Evolutionary conservation across 805 yeast genomes (phyloP).

Genomic region (Spathaspora girioi): DNA sequence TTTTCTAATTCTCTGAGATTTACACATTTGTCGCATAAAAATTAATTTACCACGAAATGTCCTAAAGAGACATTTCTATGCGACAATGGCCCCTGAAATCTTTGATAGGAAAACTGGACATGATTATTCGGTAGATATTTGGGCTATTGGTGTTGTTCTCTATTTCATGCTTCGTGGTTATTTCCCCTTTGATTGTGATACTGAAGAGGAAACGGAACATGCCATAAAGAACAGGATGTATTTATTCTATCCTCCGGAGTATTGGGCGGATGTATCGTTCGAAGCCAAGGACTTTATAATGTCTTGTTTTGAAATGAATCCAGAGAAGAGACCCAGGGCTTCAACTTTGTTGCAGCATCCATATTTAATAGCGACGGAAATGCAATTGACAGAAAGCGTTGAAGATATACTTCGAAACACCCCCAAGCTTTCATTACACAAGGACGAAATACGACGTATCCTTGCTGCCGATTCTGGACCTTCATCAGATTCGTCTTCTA

Average conservation of each 20-base stretch:
- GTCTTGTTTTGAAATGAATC: conserved; percentile 48
- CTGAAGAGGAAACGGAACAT: conserved; percentile 61
- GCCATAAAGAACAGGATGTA: conserved; percentile 61
- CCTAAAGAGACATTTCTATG: no score
- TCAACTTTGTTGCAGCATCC: conserved; percentile 44
- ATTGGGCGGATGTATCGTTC: conserved; percentile 49
- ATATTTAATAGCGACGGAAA: conserved; percentile 14
- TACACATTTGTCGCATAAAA: no score
- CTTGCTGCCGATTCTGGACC: neutral
- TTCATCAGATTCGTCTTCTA: neutral
- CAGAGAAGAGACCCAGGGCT: conserved; percentile 45
- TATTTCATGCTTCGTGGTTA: conserved; percentile 72
- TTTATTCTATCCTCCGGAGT: conserved; percentile 56
- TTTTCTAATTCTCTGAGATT: no score
- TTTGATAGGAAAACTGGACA: conserved; percentile 52
- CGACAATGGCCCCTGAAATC: conserved; percentile 65
- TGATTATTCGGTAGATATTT: conserved; percentile 59
- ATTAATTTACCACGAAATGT: no score
- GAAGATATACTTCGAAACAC: neutral
- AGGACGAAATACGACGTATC: neutral
- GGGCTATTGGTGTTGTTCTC: conserved; percentile 74
- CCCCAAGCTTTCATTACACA: neutral
- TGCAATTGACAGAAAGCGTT: neutral
- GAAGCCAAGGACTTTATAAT: conserved; percentile 59
- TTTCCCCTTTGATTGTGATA: conserved; percentile 75